These are phyloP conservation scores for Colletotrichum filicis DNA, from an alignment of 2,329 filamentous ascomycete species.

Conservation along the genomic window DNA sequence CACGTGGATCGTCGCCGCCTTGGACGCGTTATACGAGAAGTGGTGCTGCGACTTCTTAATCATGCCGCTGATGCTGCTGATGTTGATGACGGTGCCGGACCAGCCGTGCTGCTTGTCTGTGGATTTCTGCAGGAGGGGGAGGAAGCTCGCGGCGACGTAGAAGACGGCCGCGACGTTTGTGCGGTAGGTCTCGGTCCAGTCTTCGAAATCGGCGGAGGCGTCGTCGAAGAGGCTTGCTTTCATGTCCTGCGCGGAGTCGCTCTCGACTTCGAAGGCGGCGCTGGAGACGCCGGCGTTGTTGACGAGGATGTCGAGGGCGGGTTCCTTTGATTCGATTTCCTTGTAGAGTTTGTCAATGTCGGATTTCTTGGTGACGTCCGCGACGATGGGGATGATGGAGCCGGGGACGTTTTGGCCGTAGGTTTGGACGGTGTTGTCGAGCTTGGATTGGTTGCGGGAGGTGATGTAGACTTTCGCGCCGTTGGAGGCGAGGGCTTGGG, in stretches of 20 bases:
- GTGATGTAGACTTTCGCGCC: conserved; percentile 78
- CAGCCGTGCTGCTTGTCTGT: conserved; percentile 55
- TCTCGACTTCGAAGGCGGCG: conserved; percentile 63
- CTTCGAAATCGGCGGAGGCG: conserved; percentile 66
- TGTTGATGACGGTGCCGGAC: conserved; percentile 73
- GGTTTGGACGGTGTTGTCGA: conserved; percentile 68
- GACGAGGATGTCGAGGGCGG: conserved; percentile 71
- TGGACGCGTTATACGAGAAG: conserved; percentile 72
- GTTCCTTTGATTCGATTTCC: conserved; percentile 65
- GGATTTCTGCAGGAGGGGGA: conserved; percentile 68
- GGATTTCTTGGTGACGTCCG: conserved; percentile 72
- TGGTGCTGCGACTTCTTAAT: conserved; percentile 73
- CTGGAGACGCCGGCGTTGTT: conserved; percentile 77
- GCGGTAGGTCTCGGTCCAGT: conserved; percentile 78
- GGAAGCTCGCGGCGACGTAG: conserved; percentile 72
- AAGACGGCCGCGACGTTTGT: conserved; percentile 80
- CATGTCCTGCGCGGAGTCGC: conserved; percentile 62
- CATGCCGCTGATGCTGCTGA: conserved; percentile 74
- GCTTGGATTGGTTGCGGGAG: conserved; percentile 71
- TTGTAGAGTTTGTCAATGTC: conserved; percentile 67
- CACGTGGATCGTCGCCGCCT: conserved; percentile 73
- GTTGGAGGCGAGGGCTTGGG: conserved; percentile 73
- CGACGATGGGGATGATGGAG: conserved; percentile 68
- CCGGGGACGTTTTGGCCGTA: conserved; percentile 65
- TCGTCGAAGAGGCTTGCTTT: conserved; percentile 75